phyloP scores from a whole-genome alignment of 768 basidiomycete genomes.

The Trametes cubensis region DNA sequence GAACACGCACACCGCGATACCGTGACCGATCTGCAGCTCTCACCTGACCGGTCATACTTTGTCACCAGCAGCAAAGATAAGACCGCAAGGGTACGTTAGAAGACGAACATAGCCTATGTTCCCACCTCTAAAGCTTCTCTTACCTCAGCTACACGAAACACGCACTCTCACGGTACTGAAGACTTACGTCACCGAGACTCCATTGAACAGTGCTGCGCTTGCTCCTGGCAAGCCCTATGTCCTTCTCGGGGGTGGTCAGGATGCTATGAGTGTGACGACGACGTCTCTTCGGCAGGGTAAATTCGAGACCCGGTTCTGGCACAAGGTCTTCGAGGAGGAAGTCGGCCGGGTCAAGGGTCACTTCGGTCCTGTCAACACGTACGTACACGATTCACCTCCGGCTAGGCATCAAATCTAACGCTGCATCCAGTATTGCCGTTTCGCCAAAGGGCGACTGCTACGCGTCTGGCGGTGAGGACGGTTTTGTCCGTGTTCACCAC shows the following conservation, averaged over 20 bases:
- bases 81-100: conserved; percentile 74
- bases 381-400: conserved; percentile 38
- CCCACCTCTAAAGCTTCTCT: conserved; percentile 1
- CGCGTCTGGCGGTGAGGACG: conserved; percentile 96
- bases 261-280: conserved; percentile 96
- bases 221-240: conserved; percentile 87
- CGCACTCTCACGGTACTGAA: conserved; percentile 90
- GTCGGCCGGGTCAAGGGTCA: conserved; percentile 97
- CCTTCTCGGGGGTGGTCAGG: conserved; percentile 94
- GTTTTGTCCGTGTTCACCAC: conserved; percentile 88
- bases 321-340: conserved; percentile 95
- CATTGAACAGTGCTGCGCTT: conserved; percentile 90
- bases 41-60: conserved; percentile 90
- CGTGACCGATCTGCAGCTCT: conserved; percentile 92
- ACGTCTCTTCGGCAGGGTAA: conserved; percentile 93
- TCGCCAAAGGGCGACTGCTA: conserved; percentile 88
- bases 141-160: conserved; percentile 79
- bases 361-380: conserved; percentile 97
- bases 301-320: conserved; percentile 98
- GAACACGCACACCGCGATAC: conserved; percentile 86
- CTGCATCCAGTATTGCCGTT: conserved; percentile 73
- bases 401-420: conserved; percentile 12
- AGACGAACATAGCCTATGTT: neutral
- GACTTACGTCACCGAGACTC: conserved; percentile 91
- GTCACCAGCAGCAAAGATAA: conserved; percentile 98